These are phyloP conservation scores for Taphrina deformans DNA, from an alignment of 1,139 yeast species.

Conservation along the genomic window DNA sequence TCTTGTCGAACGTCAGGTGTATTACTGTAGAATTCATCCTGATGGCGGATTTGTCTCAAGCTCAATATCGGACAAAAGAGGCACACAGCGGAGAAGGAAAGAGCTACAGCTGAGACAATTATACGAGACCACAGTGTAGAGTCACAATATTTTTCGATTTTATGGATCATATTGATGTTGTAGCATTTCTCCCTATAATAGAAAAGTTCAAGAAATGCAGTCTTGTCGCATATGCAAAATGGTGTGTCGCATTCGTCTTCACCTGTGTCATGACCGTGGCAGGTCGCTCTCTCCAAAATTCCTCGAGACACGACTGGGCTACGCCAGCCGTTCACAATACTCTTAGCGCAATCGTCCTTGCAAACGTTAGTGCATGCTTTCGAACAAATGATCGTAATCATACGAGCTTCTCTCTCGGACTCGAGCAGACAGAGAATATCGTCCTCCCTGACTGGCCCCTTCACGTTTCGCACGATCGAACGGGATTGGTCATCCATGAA, in stretches of 20 bases:
- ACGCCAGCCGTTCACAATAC: background rate
- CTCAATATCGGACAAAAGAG: too few relatives aligned
- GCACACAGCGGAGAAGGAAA: too few relatives aligned
- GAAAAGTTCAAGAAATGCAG: background rate
- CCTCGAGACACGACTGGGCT: background rate
- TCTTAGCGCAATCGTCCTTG: constrained; percentile 24
- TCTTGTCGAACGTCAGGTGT: too few relatives aligned
- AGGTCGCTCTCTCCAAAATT: constrained; percentile 1
- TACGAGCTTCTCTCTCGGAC: constrained; percentile 99
- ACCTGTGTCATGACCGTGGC: constrained; percentile 11
- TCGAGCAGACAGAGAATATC: constrained; percentile 99
- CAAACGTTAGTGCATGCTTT: background rate
- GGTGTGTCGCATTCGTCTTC: background rate
- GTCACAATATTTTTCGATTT: background rate
- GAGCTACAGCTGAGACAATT: too few relatives aligned
- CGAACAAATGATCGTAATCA: background rate
- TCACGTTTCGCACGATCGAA: constrained; percentile 99
- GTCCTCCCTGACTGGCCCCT: constrained; percentile 98
- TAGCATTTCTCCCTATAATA: background rate
- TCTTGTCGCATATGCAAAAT: constrained; percentile 8
- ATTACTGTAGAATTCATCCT: too few relatives aligned
- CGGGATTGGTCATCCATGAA: constrained; percentile 97
- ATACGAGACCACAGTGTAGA: background rate
- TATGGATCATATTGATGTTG: constrained; percentile 1
- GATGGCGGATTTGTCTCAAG: too few relatives aligned